Evolutionary conservation across 345 rosid species (phyloP).

Genomic region (Pistacia vera): DNA sequence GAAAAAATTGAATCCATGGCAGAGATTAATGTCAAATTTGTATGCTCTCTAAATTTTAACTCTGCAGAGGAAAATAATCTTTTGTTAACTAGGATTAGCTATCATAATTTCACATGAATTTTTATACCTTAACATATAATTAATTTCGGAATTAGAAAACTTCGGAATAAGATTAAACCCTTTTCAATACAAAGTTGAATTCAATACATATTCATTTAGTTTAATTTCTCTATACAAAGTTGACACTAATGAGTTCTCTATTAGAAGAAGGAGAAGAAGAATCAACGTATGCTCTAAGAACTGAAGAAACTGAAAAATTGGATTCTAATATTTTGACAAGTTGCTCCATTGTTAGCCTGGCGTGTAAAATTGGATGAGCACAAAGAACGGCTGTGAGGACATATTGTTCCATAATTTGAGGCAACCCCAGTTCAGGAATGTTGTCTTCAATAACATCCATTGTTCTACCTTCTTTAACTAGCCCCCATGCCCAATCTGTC

Average conservation of each 20-base stretch:
- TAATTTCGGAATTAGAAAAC: no score
- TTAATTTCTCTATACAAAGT: no score
- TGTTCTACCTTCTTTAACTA: constrained; percentile 37
- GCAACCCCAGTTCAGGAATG: constrained; percentile 26
- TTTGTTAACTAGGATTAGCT: no score
- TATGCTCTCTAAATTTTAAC: no score
- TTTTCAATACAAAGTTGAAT: no score
- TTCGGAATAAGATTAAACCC: no score
- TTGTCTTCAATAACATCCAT: constrained; percentile 34
- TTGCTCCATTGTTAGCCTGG: constrained; percentile 48
- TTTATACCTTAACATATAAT: no score
- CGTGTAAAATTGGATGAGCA: constrained; percentile 36
- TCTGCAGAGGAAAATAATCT: no score
- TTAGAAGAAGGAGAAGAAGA: constrained; percentile 2
- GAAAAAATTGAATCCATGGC: no score
- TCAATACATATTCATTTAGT: no score
- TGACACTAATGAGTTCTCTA: background rate
- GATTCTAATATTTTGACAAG: constrained; percentile 37
- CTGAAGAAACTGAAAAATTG: constrained; percentile 16
- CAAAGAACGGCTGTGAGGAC: constrained; percentile 37
- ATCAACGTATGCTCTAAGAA: constrained; percentile 9
- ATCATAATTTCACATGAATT: no score
- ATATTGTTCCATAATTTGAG: constrained; percentile 35
- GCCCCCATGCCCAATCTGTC: constrained; percentile 47
- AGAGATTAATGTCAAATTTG: no score